Evolutionary conservation across 2,329 filamentous ascomycete genomes (phyloP).

Genomic region (Sporothrix curviconia): DNA sequence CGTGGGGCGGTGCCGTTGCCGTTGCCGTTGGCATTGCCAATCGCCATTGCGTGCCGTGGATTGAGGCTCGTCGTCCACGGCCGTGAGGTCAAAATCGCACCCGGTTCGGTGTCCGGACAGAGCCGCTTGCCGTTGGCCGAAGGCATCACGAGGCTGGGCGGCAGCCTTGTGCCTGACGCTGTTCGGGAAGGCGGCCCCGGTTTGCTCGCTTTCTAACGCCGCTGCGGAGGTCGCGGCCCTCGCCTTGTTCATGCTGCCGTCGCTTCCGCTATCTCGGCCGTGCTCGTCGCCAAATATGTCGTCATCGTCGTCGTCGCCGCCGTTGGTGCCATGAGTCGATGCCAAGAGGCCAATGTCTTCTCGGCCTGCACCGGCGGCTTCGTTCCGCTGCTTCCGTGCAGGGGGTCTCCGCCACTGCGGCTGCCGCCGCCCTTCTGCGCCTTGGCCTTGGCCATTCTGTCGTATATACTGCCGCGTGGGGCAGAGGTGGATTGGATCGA

Average conservation of each 20-base stretch:
- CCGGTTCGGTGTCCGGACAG: conserved; percentile 51
- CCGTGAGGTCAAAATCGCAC: conserved; percentile 65
- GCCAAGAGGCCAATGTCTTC: conserved; percentile 9
- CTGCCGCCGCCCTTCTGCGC: background rate
- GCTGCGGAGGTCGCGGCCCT: background rate
- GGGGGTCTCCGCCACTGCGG: background rate
- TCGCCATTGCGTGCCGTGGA: background rate
- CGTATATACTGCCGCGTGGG: too few species aligned
- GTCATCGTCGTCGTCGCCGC: background rate
- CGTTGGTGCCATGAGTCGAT: background rate
- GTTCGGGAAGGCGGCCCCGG: background rate
- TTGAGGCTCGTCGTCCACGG: conserved; percentile 23
- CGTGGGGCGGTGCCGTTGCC: background rate
- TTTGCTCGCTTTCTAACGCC: conserved; percentile 9
- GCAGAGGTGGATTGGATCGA: too few species aligned
- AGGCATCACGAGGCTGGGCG: background rate
- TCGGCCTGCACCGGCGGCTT: background rate
- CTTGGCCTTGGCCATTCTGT: conserved; percentile 3
- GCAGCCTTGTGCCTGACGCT: conserved; percentile 5
- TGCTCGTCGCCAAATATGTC: conserved; percentile 6
- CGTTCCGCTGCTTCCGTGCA: background rate
- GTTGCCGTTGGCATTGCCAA: too few species aligned
- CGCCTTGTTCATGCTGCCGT: conserved; percentile 12
- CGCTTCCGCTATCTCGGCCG: background rate
- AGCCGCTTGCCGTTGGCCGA: background rate